Percentiles rank a stretch among this genome's conserved stretches.
These are phyloP conservation scores for Opeltia flavorubescens DNA, from an alignment of 495 filamentous ascomycete genomes.

Conservation along the genomic window DNA sequence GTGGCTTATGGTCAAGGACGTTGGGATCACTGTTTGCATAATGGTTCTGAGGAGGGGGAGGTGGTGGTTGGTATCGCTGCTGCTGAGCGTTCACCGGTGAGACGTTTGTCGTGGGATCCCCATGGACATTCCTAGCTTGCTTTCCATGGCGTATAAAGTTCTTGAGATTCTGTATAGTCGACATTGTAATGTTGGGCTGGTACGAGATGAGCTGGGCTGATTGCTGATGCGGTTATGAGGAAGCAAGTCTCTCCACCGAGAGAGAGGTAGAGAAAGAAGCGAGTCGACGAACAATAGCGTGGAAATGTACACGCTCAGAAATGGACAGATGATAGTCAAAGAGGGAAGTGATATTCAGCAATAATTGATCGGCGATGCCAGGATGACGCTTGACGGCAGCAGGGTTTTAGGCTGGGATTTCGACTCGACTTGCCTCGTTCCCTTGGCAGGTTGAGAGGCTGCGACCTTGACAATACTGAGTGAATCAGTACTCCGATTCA, in stretches of 20 bases:
- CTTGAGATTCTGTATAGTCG: constrained; percentile 81
- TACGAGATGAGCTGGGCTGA: too few relatives aligned
- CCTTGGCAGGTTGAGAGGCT: too few relatives aligned
- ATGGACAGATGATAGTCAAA: too few relatives aligned
- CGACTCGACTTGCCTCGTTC: background rate
- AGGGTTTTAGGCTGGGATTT: background rate
- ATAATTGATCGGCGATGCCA: background rate
- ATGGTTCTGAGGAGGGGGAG: constrained; percentile 36
- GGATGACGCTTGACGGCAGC: background rate
- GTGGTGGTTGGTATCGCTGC: constrained; percentile 36
- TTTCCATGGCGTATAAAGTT: constrained; percentile 99
- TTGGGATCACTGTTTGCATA: constrained; percentile 35
- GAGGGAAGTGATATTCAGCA: constrained; percentile 1
- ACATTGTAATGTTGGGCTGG: constrained; percentile 33
- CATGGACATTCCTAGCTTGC: constrained; percentile 61
- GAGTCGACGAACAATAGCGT: too few relatives aligned
- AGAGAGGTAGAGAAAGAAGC: too few relatives aligned
- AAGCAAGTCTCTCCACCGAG: too few relatives aligned
- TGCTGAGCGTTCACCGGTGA: constrained; percentile 54
- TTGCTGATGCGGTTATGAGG: too few relatives aligned
- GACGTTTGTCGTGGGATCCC: constrained; percentile 53
- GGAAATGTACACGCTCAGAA: too few relatives aligned
- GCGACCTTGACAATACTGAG: background rate
- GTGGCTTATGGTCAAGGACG: constrained; percentile 27
- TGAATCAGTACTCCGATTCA: too few relatives aligned